These are phyloP conservation scores for Colletotrichum viniferum DNA, from an alignment of 2,329 filamentous ascomycete genomes.

Conservation along the genomic window DNA sequence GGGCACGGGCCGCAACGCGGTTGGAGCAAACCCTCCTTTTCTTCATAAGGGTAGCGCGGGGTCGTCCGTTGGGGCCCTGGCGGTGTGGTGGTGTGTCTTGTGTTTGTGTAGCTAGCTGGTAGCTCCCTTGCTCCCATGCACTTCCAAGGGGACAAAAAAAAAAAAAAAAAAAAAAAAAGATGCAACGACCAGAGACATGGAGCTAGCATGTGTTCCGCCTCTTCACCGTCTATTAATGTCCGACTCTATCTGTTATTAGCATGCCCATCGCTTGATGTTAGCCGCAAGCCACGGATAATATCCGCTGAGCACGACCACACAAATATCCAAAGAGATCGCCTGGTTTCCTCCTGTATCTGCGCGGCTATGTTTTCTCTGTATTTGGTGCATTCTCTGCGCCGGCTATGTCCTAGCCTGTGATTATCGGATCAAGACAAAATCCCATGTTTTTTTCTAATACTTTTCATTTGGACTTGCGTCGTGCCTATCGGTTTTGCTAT, in stretches of 20 bases:
- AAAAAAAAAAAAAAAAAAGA: neutral
- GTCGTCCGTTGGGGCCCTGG: neutral
- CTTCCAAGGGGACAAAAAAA: neutral
- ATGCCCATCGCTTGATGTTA: neutral
- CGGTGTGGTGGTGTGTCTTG: neutral
- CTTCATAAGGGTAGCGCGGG: constrained; percentile 6
- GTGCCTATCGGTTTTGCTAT: neutral
- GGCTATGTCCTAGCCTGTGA: neutral
- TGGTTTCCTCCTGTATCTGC: neutral
- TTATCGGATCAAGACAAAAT: neutral
- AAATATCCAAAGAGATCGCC: neutral
- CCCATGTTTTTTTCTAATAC: neutral
- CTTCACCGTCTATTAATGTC: neutral
- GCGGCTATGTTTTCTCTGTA: neutral
- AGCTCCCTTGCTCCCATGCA: neutral
- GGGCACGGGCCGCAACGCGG: neutral
- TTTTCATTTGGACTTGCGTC: neutral
- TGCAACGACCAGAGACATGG: neutral
- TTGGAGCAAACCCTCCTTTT: neutral
- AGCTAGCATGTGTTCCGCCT: neutral
- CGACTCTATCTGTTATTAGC: neutral
- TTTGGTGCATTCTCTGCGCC: neutral
- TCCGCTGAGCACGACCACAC: neutral
- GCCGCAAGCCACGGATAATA: neutral
- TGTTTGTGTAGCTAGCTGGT: neutral